Evolutionary conservation across 129 eudicot species (phyloP).

Genomic region (Flaveria trinervia): DNA sequence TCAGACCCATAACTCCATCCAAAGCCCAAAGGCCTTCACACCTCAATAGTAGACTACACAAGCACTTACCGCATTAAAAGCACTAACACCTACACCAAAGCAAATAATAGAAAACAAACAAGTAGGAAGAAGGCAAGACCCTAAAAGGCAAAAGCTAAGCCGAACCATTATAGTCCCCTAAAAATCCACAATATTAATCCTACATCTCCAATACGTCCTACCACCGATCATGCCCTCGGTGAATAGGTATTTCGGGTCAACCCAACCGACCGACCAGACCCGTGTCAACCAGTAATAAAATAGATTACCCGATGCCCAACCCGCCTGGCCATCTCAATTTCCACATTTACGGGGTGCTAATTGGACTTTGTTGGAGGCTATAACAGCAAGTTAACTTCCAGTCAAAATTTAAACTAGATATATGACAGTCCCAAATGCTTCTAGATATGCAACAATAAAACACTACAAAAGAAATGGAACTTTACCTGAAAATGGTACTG

Average conservation of each 20-base stretch:
- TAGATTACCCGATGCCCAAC: not conserved
- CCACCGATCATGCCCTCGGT: not conserved
- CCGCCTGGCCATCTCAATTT: not conserved
- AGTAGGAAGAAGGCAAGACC: no score
- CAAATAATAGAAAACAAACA: no score
- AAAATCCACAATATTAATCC: no score
- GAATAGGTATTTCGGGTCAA: not conserved
- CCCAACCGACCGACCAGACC: not conserved
- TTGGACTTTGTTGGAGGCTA: no score
- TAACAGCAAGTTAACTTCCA: not conserved
- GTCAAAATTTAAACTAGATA: not conserved
- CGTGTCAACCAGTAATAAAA: not conserved
- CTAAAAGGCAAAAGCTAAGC: no score
- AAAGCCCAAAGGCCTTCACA: no score
- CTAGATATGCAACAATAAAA: not conserved
- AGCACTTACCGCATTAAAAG: no score
- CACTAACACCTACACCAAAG: no score
- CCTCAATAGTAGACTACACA: no score
- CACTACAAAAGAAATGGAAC: not conserved
- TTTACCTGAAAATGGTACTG: slow-evolving; percentile 71
- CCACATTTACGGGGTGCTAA: not conserved
- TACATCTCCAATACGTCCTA: no score
- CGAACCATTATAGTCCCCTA: no score
- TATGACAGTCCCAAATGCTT: not conserved
- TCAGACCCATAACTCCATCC: no score